phyloP scores from a whole-genome alignment of 345 rosid genomes.

The Turritis glabra region DNA sequence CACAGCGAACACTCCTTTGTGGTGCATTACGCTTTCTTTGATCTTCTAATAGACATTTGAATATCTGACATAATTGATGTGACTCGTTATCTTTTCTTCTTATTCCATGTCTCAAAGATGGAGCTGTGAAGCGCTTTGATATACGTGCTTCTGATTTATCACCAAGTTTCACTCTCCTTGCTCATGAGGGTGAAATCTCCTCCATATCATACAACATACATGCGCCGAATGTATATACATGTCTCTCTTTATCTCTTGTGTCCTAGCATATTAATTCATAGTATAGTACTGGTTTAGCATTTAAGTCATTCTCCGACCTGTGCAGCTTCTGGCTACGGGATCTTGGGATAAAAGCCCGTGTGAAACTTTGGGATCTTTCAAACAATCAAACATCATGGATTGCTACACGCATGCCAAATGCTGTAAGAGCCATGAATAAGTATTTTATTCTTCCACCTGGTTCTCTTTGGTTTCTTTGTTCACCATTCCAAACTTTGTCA shows the following conservation, averaged over 20 bases:
- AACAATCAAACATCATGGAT: slow-evolving; percentile 76
- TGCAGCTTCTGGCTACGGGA: slow-evolving; percentile 58
- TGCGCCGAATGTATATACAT: slow-evolving; percentile 44
- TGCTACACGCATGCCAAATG: slow-evolving; percentile 57
- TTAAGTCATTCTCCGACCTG: background rate
- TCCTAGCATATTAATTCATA: background rate
- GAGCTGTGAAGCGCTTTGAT: slow-evolving; percentile 74
- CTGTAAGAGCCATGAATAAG: slow-evolving; percentile 44
- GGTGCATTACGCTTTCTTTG: slow-evolving; percentile 45
- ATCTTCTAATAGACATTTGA: background rate
- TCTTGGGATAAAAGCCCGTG: slow-evolving; percentile 49
- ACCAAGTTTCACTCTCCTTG: slow-evolving; percentile 71
- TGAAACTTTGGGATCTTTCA: slow-evolving; percentile 84
- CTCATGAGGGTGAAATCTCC: slow-evolving; percentile 62
- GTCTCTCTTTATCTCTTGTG: background rate
- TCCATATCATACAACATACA: slow-evolving; percentile 57
- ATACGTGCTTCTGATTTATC: slow-evolving; percentile 45
- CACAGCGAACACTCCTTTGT: slow-evolving; percentile 73
- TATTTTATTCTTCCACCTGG: background rate
- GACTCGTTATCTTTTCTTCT: background rate
- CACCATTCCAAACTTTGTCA: background rate
- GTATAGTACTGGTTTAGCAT: background rate
- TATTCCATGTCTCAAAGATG: slow-evolving; percentile 58
- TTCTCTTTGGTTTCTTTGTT: background rate
- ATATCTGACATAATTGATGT: background rate